Conservation (phyloP, 306 rosid species). For the Lathyrus oleraceus region DNA sequence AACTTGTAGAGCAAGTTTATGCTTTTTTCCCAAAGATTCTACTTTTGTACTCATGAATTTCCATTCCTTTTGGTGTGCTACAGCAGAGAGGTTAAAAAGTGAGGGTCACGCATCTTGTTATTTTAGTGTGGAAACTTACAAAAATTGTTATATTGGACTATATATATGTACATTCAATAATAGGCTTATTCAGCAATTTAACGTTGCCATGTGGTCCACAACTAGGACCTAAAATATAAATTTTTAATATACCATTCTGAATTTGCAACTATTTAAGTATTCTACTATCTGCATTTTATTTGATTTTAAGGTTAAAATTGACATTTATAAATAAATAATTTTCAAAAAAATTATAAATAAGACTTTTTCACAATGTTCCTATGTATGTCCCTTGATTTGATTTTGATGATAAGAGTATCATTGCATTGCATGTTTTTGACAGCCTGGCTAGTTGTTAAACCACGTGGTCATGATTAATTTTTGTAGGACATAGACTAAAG, state of each 20-base stretch:
- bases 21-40: neutral
- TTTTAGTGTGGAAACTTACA: neutral
- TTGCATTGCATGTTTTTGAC: neutral
- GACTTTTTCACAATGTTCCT: neutral
- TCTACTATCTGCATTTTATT: no score
- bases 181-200: neutral
- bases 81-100: conserved; percentile 18
- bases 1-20: neutral
- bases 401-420: no score
- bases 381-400: neutral
- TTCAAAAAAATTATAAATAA: no score
- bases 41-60: neutral
- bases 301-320: no score
- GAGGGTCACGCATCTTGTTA: conserved; percentile 12
- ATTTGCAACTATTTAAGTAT: neutral
- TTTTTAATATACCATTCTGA: no score
- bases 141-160: neutral
- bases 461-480: conserved; percentile 6
- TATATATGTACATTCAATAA: neutral
- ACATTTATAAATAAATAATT: no score
- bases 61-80: neutral
- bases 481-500: neutral
- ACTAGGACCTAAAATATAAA: neutral
- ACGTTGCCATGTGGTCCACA: neutral
- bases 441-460: conserved; percentile 3